phyloP scores from a whole-genome alignment of 2,329 filamentous ascomycete species.

The Pyrenochaeta sp. region DNA sequence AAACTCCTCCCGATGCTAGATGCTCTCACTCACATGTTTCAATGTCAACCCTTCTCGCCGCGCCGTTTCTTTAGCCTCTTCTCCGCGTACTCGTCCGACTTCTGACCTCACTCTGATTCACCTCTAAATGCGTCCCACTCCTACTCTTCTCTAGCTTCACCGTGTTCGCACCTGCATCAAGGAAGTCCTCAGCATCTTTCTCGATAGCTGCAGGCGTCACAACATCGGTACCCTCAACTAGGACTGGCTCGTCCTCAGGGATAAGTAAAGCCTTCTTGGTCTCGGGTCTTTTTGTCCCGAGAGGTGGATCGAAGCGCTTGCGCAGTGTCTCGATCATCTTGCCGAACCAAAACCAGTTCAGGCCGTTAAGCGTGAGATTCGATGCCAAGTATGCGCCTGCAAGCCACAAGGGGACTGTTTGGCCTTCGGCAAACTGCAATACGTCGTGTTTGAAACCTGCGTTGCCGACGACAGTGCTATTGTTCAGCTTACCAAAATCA shows the following conservation, averaged over 20 bases:
- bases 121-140: slow-evolving; percentile 36
- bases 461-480: slow-evolving; percentile 26
- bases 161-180: slow-evolving; percentile 15
- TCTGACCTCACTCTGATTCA: slow-evolving; percentile 37
- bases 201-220: slow-evolving; percentile 37
- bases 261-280: slow-evolving; percentile 23
- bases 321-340: slow-evolving; percentile 85
- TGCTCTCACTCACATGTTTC: not conserved
- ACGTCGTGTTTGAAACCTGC: slow-evolving; percentile 52
- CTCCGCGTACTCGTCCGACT: slow-evolving; percentile 28
- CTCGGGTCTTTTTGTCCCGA: slow-evolving; percentile 51
- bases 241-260: slow-evolving; percentile 38
- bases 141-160: slow-evolving; percentile 32
- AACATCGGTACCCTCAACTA: slow-evolving; percentile 46
- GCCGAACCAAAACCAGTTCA: slow-evolving; percentile 87
- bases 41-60: not conserved
- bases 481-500: slow-evolving; percentile 38
- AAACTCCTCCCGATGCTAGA: not conserved
- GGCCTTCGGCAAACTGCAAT: slow-evolving; percentile 57
- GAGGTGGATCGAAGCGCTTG: slow-evolving; percentile 74
- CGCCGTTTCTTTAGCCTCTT: slow-evolving; percentile 11
- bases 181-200: slow-evolving; percentile 30
- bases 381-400: slow-evolving; percentile 71
- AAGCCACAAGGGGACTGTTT: slow-evolving; percentile 72
- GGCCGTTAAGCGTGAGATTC: slow-evolving; percentile 75